These are phyloP conservation scores for Hevea brasiliensis DNA, from an alignment of 345 rosid genomes.

Conservation along the genomic window DNA sequence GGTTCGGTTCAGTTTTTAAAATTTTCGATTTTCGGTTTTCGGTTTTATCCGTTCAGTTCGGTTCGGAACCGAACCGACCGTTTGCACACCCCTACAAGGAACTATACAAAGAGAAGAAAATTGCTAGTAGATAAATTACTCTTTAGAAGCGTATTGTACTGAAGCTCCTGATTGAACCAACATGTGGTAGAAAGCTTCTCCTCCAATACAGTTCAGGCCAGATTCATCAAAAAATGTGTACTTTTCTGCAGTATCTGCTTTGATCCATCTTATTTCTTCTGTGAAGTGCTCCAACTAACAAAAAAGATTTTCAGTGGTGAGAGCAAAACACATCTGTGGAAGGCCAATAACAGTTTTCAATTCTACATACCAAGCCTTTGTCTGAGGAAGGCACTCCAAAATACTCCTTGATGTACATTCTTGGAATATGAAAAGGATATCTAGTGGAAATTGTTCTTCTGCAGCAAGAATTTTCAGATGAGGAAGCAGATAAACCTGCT, in stretches of 20 bases:
- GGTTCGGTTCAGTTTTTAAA: no score
- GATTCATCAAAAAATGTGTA: constrained; percentile 54
- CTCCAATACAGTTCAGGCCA: constrained; percentile 53
- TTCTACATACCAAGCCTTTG: constrained; percentile 48
- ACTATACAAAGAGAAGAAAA: constrained; percentile 7
- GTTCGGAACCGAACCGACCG: no score
- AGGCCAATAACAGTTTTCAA: constrained; percentile 6
- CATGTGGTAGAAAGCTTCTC: constrained; percentile 54
- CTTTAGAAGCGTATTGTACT: constrained; percentile 52
- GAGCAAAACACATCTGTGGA: constrained; percentile 11
- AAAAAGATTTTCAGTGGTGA: constrained; percentile 21
- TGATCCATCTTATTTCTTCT: constrained; percentile 44
- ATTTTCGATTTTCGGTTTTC: no score
- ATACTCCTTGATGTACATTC: constrained; percentile 67
- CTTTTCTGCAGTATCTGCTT: constrained; percentile 52
- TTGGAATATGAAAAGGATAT: constrained; percentile 56
- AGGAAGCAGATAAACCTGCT: constrained; percentile 55
- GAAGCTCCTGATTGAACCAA: constrained; percentile 74
- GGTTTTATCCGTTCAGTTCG: no score
- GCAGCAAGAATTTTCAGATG: constrained; percentile 41
- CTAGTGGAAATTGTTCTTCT: constrained; percentile 54
- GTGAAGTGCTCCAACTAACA: constrained; percentile 46
- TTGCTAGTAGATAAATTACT: constrained; percentile 43
- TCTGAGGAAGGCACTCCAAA: constrained; percentile 54
- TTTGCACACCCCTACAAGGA: no score